Conservation (phyloP, 2,329 filamentous ascomycete species). For the Chaetothyriales sp. region DNA sequence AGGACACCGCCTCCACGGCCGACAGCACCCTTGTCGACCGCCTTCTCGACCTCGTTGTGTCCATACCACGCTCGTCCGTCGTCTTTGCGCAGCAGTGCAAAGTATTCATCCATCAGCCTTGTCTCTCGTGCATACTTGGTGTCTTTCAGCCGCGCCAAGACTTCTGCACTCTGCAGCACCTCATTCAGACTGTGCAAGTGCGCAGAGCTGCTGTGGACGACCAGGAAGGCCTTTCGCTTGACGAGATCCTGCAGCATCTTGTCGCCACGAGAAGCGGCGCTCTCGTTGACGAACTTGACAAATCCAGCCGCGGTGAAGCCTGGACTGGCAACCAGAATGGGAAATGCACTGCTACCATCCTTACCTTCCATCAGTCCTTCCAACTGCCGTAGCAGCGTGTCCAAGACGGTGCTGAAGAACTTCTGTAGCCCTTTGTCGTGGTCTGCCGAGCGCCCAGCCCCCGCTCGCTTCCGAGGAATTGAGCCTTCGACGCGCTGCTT, state of each 20-base stretch:
- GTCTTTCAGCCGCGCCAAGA: constrained; percentile 63
- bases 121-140: constrained; percentile 82
- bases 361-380: constrained; percentile 46
- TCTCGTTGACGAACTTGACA: constrained; percentile 54
- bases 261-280: constrained; percentile 53
- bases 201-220: constrained; percentile 74
- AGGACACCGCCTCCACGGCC: constrained; percentile 73
- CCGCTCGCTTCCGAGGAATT: constrained; percentile 34
- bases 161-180: constrained; percentile 67
- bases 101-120: constrained; percentile 70
- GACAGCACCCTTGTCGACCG: constrained; percentile 76
- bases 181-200: constrained; percentile 81
- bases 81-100: constrained; percentile 62
- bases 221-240: constrained; percentile 45
- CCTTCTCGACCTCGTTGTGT: constrained; percentile 63
- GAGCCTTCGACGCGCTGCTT: constrained; percentile 37
- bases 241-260: constrained; percentile 48
- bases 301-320: constrained; percentile 78
- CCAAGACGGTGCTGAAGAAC: constrained; percentile 67
- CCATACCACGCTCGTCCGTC: constrained; percentile 90
- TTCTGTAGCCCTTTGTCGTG: constrained; percentile 50
- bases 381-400: constrained; percentile 62
- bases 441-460: constrained; percentile 28
- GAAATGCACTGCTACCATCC: constrained; percentile 33
- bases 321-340: constrained; percentile 73